A percentile compares a stretch with the other conserved stretches of the same genome.
Evolutionary conservation across 345 rosid genomes (phyloP).

Genomic region (Raphanus sativus): DNA sequence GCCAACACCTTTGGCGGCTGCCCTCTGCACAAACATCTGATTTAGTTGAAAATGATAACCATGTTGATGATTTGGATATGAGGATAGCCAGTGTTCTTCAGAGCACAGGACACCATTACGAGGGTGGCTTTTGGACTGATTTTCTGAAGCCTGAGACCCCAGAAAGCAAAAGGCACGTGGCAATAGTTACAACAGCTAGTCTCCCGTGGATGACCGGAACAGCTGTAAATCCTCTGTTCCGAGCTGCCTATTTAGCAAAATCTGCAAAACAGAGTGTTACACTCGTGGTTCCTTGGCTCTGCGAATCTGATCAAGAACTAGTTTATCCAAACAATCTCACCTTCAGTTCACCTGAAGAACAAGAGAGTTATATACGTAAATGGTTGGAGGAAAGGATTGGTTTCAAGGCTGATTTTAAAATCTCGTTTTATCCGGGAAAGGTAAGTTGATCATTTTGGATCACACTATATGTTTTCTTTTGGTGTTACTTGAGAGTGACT

Average conservation of each 20-base stretch:
- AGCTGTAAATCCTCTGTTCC: slow-evolving; percentile 92
- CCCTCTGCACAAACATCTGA: slow-evolving; percentile 65
- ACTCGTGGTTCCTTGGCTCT: slow-evolving; percentile 96
- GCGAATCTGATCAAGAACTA: slow-evolving; percentile 88
- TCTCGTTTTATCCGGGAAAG: slow-evolving; percentile 98
- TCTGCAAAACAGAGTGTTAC: slow-evolving; percentile 87
- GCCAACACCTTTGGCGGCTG: slow-evolving; percentile 56
- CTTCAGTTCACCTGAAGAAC: slow-evolving; percentile 92
- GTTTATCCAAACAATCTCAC: slow-evolving; percentile 88
- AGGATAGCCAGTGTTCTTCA: slow-evolving; percentile 92
- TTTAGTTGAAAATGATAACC: slow-evolving; percentile 51
- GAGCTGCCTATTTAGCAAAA: slow-evolving; percentile 88
- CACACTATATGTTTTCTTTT: background rate
- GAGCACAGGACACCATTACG: slow-evolving; percentile 91
- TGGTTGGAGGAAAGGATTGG: slow-evolving; percentile 97
- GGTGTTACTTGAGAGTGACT: slow-evolving; percentile 3
- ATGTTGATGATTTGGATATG: slow-evolving; percentile 68
- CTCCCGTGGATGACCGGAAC: slow-evolving; percentile 99
- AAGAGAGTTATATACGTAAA: slow-evolving; percentile 82
- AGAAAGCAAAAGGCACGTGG: slow-evolving; percentile 79
- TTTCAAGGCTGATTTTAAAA: slow-evolving; percentile 83
- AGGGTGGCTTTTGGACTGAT: slow-evolving; percentile 90
- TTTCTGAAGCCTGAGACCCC: slow-evolving; percentile 49
- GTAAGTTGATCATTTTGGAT: slow-evolving; percentile 43
- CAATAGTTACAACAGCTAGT: slow-evolving; percentile 95